Evolutionary conservation across 768 basidiomycete genomes (phyloP).

Genomic region (Podaxis mareebaensis): DNA sequence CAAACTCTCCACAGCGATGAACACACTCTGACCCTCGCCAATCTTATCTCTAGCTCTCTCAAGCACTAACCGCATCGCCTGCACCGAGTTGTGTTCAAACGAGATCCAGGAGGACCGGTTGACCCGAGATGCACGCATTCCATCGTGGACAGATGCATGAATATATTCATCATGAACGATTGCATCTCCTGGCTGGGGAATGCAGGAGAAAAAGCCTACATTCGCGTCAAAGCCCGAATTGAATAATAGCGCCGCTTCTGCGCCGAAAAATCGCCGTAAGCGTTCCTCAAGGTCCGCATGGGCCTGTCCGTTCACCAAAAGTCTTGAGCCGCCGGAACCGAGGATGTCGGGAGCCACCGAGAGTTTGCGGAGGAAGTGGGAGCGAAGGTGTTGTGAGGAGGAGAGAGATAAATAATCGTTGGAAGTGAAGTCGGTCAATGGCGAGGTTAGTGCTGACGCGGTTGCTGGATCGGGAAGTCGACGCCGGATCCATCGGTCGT

Average conservation of each 20-base stretch:
- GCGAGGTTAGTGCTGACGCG: conserved; percentile 16
- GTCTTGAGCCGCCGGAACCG: conserved; percentile 85
- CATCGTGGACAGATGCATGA: conserved; percentile 91
- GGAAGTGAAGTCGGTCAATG: conserved; percentile 72
- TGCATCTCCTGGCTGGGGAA: conserved; percentile 78
- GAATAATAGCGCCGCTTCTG: conserved; percentile 74
- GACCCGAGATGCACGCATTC: conserved; percentile 69
- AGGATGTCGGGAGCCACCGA: conserved; percentile 55
- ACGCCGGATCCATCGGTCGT: conserved; percentile 67
- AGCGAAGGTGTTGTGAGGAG: conserved; percentile 53
- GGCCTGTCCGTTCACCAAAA: conserved; percentile 74
- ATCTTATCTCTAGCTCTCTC: conserved; percentile 36
- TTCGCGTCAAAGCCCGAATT: conserved; percentile 96
- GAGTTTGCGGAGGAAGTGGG: conserved; percentile 58
- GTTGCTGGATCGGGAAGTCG: conserved; percentile 57
- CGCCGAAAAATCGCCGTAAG: conserved; percentile 60
- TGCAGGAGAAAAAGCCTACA: conserved; percentile 76
- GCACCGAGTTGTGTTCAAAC: conserved; percentile 76
- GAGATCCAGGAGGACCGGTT: conserved; percentile 33
- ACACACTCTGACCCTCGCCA: conserved; percentile 53
- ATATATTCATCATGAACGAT: conserved; percentile 85
- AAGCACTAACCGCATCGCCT: conserved; percentile 48
- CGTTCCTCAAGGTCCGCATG: conserved; percentile 76
- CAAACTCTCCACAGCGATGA: conserved; percentile 84
- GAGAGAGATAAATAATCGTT: conserved; percentile 93